phyloP scores from a whole-genome alignment of 305 asterid genomes.

The Solanum hybrid region DNA sequence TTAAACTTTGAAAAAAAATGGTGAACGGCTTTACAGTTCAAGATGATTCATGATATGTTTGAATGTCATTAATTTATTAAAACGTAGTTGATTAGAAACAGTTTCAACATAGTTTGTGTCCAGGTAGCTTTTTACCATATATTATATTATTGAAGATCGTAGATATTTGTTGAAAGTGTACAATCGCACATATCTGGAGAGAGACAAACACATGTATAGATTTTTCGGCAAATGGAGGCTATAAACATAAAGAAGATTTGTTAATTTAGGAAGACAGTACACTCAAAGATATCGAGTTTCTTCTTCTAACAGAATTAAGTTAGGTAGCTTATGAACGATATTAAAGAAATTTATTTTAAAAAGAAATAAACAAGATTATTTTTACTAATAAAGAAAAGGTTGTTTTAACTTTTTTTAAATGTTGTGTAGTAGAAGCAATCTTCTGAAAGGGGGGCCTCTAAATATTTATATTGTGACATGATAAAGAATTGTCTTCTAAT shows the following conservation, averaged over 20 bases:
- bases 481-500: background rate
- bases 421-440: background rate
- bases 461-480: background rate
- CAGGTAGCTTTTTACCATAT: background rate
- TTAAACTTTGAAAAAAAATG: too few relatives aligned
- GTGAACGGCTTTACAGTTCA: too few relatives aligned
- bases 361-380: background rate
- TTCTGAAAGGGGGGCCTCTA: background rate
- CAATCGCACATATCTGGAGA: background rate
- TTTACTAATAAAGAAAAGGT: background rate
- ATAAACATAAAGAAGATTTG: too few relatives aligned
- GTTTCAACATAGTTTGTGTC: background rate
- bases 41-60: too few relatives aligned
- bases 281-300: background rate
- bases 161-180: background rate
- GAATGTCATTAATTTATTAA: background rate
- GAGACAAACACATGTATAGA: background rate
- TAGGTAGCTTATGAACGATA: background rate
- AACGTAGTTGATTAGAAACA: background rate
- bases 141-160: background rate
- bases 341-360: background rate
- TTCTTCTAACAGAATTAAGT: background rate
- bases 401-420: background rate
- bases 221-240: background rate
- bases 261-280: background rate